These are phyloP conservation scores for Pseudomicrostroma phylloplanum DNA, from an alignment of 1,284 basidiomycete species.

Conservation along the genomic window DNA sequence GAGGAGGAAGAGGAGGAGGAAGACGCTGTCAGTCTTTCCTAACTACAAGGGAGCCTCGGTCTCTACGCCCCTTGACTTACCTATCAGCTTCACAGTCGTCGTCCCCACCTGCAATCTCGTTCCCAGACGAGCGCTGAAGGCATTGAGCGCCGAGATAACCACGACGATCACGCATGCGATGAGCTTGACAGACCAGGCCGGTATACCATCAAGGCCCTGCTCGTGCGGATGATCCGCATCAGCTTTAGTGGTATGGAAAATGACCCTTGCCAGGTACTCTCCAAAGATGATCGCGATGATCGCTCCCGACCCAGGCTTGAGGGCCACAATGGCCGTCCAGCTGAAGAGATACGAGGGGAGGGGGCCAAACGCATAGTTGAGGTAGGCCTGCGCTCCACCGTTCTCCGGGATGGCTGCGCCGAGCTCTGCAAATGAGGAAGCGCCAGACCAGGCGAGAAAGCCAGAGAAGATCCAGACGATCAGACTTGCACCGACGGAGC, in stretches of 20 bases:
- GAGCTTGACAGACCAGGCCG: conserved; percentile 86
- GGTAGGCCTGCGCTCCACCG: conserved; percentile 60
- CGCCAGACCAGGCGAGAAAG: conserved; percentile 44
- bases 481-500: conserved; percentile 39
- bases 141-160: conserved; percentile 68
- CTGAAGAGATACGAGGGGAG: conserved; percentile 56
- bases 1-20: neutral
- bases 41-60: neutral
- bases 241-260: conserved; percentile 51
- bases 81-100: conserved; percentile 70
- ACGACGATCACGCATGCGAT: conserved; percentile 70
- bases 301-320: conserved; percentile 56
- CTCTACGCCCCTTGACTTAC: neutral
- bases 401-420: conserved; percentile 58
- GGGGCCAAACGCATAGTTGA: conserved; percentile 69
- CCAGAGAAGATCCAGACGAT: conserved; percentile 44
- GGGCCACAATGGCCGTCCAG: conserved; percentile 51
- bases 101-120: conserved; percentile 76
- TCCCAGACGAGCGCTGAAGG: conserved; percentile 71
- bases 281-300: conserved; percentile 55
- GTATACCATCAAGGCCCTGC: conserved; percentile 65
- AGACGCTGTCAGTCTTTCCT: neutral
- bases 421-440: conserved; percentile 64
- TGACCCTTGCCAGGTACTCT: conserved; percentile 73
- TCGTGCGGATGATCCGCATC: conserved; percentile 61